Conservation (phyloP, 768 basidiomycete species). For the Agaricus blazei region DNA sequence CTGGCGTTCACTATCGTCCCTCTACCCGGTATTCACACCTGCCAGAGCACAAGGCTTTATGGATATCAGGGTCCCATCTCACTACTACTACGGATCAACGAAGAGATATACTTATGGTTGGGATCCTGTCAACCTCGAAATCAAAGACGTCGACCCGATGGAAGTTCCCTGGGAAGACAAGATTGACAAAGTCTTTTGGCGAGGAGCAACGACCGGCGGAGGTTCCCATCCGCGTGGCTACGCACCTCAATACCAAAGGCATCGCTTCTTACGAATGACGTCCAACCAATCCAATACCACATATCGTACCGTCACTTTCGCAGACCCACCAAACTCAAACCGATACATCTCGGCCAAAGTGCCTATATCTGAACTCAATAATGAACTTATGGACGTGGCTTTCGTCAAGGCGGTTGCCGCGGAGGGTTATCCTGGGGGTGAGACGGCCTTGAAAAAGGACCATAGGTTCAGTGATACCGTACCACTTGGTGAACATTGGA, state of each 20-base stretch:
- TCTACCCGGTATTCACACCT: slow-evolving; percentile 95
- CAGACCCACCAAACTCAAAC: slow-evolving; percentile 12
- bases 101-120: slow-evolving; percentile 86
- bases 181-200: slow-evolving; percentile 85
- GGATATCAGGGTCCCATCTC: slow-evolving; percentile 92
- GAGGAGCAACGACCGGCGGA: slow-evolving; percentile 94
- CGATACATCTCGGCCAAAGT: slow-evolving; percentile 4
- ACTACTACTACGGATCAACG: slow-evolving; percentile 90
- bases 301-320: slow-evolving; percentile 25
- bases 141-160: slow-evolving; percentile 78
- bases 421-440: slow-evolving; percentile 67
- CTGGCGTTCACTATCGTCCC: slow-evolving; percentile 80
- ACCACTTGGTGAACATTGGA: slow-evolving; percentile 77
- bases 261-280: slow-evolving; percentile 78
- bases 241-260: slow-evolving; percentile 78
- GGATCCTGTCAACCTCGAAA: slow-evolving; percentile 69
- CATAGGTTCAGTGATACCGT: slow-evolving; percentile 70
- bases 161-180: slow-evolving; percentile 90
- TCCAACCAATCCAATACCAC: slow-evolving; percentile 49
- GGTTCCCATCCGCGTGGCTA: slow-evolving; percentile 86
- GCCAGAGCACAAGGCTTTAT: slow-evolving; percentile 80
- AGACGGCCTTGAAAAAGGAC: slow-evolving; percentile 50
- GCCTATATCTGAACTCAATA: slow-evolving; percentile 41
- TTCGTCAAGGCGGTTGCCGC: slow-evolving; percentile 73
- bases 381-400: slow-evolving; percentile 77